These are phyloP conservation scores for Pseudopyrenochaeta lycopersici DNA, from an alignment of 2,329 filamentous ascomycete species.

Conservation along the genomic window DNA sequence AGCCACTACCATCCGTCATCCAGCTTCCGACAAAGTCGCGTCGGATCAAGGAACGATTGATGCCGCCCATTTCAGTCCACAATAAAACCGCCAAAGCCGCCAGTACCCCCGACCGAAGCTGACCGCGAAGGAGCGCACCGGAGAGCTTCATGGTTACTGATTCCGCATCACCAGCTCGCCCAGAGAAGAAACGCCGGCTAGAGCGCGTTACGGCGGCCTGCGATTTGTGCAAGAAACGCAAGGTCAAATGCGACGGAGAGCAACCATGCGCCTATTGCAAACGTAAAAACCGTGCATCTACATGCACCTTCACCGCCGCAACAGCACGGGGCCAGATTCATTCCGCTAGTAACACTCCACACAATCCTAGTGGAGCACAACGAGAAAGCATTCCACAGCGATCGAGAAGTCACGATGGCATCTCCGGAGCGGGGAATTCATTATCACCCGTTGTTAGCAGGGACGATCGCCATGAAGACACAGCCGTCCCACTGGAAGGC, in stretches of 20 bases:
- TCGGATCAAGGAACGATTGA: too few relatives aligned
- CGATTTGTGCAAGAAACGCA: constrained; percentile 42
- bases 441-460: constrained; percentile 35
- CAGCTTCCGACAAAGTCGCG: too few relatives aligned
- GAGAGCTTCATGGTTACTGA: not conserved
- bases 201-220: constrained; percentile 41
- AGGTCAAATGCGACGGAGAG: constrained; percentile 62
- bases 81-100: too few relatives aligned
- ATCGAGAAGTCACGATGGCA: constrained; percentile 12
- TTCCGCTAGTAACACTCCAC: constrained; percentile 30
- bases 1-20: too few relatives aligned
- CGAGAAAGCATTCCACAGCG: constrained; percentile 13
- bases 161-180: constrained; percentile 1
- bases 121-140: too few relatives aligned
- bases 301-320: constrained; percentile 52
- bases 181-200: constrained; percentile 33
- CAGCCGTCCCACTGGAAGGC: constrained; percentile 54
- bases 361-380: not conserved
- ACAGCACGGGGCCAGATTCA: constrained; percentile 44
- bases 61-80: too few relatives aligned
- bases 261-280: constrained; percentile 62
- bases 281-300: constrained; percentile 51
- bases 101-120: too few relatives aligned
- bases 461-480: constrained; percentile 51
- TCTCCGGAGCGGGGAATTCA: constrained; percentile 13